These are phyloP conservation scores for Lentinus brumalis DNA, from an alignment of 768 basidiomycete species.

Conservation along the genomic window DNA sequence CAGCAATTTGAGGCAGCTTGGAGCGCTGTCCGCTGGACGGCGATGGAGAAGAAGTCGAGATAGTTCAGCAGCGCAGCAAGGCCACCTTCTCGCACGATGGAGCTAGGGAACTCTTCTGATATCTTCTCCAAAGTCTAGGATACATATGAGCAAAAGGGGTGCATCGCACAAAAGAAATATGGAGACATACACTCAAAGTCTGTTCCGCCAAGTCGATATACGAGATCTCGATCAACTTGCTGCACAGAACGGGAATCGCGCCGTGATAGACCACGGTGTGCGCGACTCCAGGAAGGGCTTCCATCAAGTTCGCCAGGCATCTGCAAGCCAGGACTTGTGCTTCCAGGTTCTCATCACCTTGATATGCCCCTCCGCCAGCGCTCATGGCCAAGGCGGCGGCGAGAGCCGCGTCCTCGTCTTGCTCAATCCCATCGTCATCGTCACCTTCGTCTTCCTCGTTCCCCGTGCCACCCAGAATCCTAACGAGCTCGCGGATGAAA, in stretches of 20 bases:
- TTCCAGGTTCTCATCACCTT: constrained; percentile 87
- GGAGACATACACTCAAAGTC: constrained; percentile 84
- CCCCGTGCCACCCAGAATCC: constrained; percentile 83
- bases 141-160: constrained; percentile 20
- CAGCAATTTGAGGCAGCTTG: constrained; percentile 98
- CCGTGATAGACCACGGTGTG: constrained; percentile 97
- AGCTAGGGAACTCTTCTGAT: constrained; percentile 93
- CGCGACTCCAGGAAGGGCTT: constrained; percentile 96
- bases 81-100: constrained; percentile 95
- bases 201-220: constrained; percentile 99
- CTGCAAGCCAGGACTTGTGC: constrained; percentile 95
- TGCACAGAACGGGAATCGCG: constrained; percentile 97
- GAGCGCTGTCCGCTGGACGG: constrained; percentile 94
- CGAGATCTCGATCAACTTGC: constrained; percentile 94
- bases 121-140: constrained; percentile 95
- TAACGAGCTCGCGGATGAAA: constrained; percentile 89
- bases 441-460: constrained; percentile 76
- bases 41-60: constrained; percentile 98
- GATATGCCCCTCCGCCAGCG: constrained; percentile 57
- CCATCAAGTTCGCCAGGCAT: constrained; percentile 97
- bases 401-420: constrained; percentile 84
- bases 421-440: constrained; percentile 60
- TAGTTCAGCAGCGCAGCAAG: constrained; percentile 91
- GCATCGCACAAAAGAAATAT: constrained; percentile 14
- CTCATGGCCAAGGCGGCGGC: constrained; percentile 89